phyloP scores from a whole-genome alignment of 495 filamentous ascomycete species.

The Daldinia loculata region DNA sequence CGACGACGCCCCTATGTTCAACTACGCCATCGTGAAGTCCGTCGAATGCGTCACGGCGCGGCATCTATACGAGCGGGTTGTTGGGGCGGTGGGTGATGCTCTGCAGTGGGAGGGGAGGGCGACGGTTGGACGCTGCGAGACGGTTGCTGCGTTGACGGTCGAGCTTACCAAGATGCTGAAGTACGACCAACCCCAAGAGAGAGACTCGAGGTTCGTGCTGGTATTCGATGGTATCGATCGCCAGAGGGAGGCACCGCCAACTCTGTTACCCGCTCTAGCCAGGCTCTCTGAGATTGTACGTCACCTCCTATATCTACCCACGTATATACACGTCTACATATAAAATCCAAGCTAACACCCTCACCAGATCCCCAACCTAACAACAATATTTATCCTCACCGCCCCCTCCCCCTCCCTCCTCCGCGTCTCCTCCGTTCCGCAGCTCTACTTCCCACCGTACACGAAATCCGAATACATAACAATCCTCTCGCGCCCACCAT shows the following conservation, averaged over 20 bases:
- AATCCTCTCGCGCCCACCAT: slow-evolving; percentile 66
- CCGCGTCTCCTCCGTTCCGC: slow-evolving; percentile 73
- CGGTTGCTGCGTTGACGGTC: slow-evolving; percentile 74
- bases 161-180: slow-evolving; percentile 69
- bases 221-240: slow-evolving; percentile 93
- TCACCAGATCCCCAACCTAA: slow-evolving; percentile 78
- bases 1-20: slow-evolving; percentile 43
- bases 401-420: slow-evolving; percentile 75
- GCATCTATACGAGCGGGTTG: slow-evolving; percentile 79
- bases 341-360: slow-evolving; percentile 24
- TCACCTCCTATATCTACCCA: slow-evolving; percentile 43
- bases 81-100: slow-evolving; percentile 62
- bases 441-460: slow-evolving; percentile 87
- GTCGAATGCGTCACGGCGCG: slow-evolving; percentile 89
- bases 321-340: background rate
- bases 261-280: slow-evolving; percentile 82
- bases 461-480: slow-evolving; percentile 77
- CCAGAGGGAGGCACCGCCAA: slow-evolving; percentile 81
- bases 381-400: slow-evolving; percentile 79
- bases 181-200: slow-evolving; percentile 47
- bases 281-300: slow-evolving; percentile 79
- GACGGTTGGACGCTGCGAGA: slow-evolving; percentile 71
- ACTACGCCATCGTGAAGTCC: slow-evolving; percentile 77
- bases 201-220: slow-evolving; percentile 68
- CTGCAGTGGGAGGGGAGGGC: slow-evolving; percentile 51